A percentile compares a stretch with the other conserved stretches of the same genome.
phyloP scores from a whole-genome alignment of 345 rosid genomes.

The Acer yangbiense region DNA sequence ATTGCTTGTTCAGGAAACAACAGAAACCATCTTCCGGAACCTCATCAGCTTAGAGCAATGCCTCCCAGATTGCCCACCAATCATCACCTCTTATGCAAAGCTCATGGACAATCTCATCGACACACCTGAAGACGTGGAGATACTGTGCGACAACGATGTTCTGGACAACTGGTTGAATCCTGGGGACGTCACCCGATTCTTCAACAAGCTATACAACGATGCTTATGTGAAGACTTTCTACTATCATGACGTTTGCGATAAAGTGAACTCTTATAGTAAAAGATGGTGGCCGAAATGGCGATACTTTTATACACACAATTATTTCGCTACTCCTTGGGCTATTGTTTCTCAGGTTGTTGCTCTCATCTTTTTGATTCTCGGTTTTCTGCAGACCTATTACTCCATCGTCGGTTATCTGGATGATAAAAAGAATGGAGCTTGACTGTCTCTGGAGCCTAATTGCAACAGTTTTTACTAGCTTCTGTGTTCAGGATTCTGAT shows the following conservation, averaged over 20 bases:
- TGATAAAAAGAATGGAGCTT: too few species aligned
- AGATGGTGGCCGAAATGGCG: conserved; percentile 20
- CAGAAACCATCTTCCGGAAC: conserved; percentile 26
- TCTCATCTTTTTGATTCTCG: not conserved
- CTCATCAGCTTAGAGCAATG: conserved; percentile 35
- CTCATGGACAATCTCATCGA: conserved; percentile 30
- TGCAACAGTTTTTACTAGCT: too few species aligned
- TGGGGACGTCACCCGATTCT: conserved; percentile 17
- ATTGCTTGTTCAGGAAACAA: conserved; percentile 11
- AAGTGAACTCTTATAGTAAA: conserved; percentile 10
- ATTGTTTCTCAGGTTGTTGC: not conserved
- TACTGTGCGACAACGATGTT: conserved; percentile 12
- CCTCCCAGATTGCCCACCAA: conserved; percentile 2
- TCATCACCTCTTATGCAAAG: conserved; percentile 28
- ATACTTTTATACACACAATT: conserved; percentile 14
- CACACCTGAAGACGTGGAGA: conserved; percentile 19
- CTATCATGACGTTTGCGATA: not conserved
- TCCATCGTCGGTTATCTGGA: not conserved
- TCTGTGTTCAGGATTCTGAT: too few species aligned
- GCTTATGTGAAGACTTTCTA: conserved; percentile 16
- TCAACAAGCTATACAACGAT: conserved; percentile 28
- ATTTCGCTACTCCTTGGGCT: conserved; percentile 29
- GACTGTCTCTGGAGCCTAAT: too few species aligned
- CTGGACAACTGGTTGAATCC: conserved; percentile 21
- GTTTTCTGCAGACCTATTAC: not conserved